These are phyloP conservation scores for Pezicula neosporulosa DNA, from an alignment of 2,329 filamentous ascomycete species.

Conservation along the genomic window DNA sequence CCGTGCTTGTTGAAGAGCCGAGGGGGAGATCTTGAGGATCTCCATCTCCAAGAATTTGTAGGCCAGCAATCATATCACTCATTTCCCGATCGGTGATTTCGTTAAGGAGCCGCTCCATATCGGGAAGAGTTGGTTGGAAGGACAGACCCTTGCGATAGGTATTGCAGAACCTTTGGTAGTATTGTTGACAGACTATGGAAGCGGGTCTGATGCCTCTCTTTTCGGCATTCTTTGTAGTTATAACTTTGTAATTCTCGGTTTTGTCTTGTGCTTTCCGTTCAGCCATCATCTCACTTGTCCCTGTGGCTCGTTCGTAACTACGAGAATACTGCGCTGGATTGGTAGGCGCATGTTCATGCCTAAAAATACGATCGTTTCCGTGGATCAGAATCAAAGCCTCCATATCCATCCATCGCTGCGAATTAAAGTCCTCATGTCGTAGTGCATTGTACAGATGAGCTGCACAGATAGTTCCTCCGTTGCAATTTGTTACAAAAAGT, in stretches of 20 bases:
- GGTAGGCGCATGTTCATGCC: background rate
- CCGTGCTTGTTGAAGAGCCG: background rate
- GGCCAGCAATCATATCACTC: background rate
- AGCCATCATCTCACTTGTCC: constrained; percentile 2
- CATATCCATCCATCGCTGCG: constrained; percentile 12
- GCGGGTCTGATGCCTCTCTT: constrained; percentile 3
- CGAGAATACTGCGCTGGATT: background rate
- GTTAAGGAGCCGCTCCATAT: constrained; percentile 6
- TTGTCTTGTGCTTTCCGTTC: background rate
- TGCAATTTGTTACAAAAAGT: constrained; percentile 3
- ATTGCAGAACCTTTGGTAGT: background rate
- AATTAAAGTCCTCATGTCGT: constrained; percentile 4
- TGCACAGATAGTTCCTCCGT: constrained; percentile 4
- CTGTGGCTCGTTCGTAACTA: constrained; percentile 7
- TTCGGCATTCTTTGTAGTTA: background rate
- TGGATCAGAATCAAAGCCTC: constrained; percentile 15
- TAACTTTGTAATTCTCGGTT: background rate
- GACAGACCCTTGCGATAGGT: background rate
- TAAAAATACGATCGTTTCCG: constrained; percentile 4
- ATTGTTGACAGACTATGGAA: constrained; percentile 4
- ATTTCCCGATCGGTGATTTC: background rate
- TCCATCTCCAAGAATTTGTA: background rate
- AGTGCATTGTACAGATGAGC: constrained; percentile 14
- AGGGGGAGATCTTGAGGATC: background rate
- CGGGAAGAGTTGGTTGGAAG: constrained; percentile 3